Percentiles rank a stretch among this genome's conserved stretches.
Conservation (phyloP, 192 early-diverging fungal species). For the Nowakowskiella sp. region DNA sequence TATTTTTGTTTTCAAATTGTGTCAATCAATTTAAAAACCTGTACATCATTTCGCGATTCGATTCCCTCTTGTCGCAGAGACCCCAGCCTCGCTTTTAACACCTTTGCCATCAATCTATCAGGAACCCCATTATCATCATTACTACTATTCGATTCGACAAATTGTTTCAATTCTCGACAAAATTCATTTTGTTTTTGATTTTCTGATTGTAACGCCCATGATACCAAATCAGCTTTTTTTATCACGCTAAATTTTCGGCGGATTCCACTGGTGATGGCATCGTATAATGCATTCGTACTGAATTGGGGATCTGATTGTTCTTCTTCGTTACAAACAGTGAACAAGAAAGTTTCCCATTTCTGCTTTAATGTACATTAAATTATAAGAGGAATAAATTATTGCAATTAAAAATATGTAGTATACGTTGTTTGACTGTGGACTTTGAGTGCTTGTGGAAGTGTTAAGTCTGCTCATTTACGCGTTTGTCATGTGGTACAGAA, state of each 20-base stretch:
- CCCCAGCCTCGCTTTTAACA: constrained; percentile 31
- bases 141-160: constrained; percentile 27
- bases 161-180: constrained; percentile 38
- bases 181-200: constrained; percentile 32
- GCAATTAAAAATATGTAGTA: too few species aligned
- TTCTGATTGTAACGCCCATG: constrained; percentile 36
- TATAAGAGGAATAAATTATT: too few species aligned
- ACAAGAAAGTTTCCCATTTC: too few species aligned
- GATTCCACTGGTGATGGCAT: constrained; percentile 28
- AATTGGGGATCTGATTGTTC: too few species aligned
- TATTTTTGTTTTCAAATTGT: constrained; percentile 10
- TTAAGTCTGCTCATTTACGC: too few species aligned
- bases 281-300: constrained; percentile 11
- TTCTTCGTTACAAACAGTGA: too few species aligned
- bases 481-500: too few species aligned
- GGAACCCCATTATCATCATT: constrained; percentile 20
- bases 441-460: too few species aligned
- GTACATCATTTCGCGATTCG: constrained; percentile 28
- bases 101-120: constrained; percentile 29
- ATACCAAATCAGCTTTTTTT: constrained; percentile 21
- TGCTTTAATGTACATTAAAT: too few species aligned
- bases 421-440: too few species aligned
- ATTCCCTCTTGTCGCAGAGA: constrained; percentile 41
- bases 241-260: constrained; percentile 32
- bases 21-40: constrained; percentile 5